A percentile compares a stretch with the other conserved stretches of the same genome.
Evolutionary conservation across 331 rosid species (phyloP).

Genomic region (Malus hybrid): DNA sequence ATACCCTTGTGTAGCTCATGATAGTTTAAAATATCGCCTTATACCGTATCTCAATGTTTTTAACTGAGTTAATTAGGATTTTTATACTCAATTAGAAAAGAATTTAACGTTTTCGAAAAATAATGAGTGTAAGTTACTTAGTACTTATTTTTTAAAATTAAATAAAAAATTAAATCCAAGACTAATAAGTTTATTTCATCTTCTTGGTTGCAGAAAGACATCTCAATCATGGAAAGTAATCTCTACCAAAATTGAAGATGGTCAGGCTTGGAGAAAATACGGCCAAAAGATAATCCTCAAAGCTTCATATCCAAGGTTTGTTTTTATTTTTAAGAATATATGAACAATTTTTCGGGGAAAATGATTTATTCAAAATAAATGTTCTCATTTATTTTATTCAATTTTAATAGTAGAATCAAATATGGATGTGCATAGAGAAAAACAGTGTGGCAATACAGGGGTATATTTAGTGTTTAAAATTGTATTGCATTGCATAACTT

Average conservation of each 20-base stretch:
- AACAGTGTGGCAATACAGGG: neutral
- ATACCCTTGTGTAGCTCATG: no score
- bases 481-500: no score
- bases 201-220: constrained; percentile 43
- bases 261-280: constrained; percentile 75
- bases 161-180: neutral
- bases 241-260: constrained; percentile 34
- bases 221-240: constrained; percentile 23
- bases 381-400: neutral
- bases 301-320: constrained; percentile 67
- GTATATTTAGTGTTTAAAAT: neutral
- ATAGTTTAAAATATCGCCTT: no score
- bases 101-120: no score
- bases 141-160: no score
- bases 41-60: neutral
- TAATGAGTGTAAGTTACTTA: no score
- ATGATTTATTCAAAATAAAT: neutral
- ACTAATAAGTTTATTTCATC: neutral
- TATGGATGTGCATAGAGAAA: no score
- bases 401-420: no score
- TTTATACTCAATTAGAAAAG: no score
- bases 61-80: neutral
- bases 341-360: neutral
- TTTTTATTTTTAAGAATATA: no score
- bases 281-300: constrained; percentile 80